Conservation (phyloP, 192 early-diverging fungal species). For the Backusella mclennaniae region DNA sequence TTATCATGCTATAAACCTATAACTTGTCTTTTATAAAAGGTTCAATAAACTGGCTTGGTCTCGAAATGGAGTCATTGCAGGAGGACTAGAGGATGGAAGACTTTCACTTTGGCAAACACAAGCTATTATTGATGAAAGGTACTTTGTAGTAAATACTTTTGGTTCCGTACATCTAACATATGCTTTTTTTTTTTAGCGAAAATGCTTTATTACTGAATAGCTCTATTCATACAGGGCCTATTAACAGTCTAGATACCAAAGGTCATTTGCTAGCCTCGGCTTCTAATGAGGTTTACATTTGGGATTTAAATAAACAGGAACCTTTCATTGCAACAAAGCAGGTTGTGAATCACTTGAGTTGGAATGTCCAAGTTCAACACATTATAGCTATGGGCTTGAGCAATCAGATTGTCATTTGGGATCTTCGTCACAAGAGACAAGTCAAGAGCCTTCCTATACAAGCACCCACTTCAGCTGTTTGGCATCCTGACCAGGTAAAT, state of each 20-base stretch:
- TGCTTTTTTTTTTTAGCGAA: neutral
- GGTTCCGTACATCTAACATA: neutral
- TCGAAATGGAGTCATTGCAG: slow-evolving; percentile 79
- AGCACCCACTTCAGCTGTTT: slow-evolving; percentile 78
- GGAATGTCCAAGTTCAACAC: slow-evolving; percentile 90
- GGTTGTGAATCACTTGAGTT: slow-evolving; percentile 84
- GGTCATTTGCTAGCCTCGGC: slow-evolving; percentile 85
- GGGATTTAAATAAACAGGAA: slow-evolving; percentile 88
- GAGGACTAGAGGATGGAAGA: slow-evolving; percentile 95
- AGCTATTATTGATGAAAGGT: slow-evolving; percentile 64
- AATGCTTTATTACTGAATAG: slow-evolving; percentile 34
- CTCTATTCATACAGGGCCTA: slow-evolving; percentile 79
- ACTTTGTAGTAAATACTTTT: neutral
- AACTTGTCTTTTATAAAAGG: slow-evolving; percentile 30
- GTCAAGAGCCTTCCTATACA: slow-evolving; percentile 67
- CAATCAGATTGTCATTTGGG: slow-evolving; percentile 94
- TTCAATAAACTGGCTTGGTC: slow-evolving; percentile 94
- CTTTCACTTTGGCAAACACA: slow-evolving; percentile 84
- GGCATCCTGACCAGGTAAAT: slow-evolving; percentile 85
- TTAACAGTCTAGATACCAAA: slow-evolving; percentile 91
- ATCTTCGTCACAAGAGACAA: slow-evolving; percentile 83
- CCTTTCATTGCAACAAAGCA: slow-evolving; percentile 75
- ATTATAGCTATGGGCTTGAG: slow-evolving; percentile 91
- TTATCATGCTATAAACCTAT: neutral
- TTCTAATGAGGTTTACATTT: slow-evolving; percentile 86